Percentiles rank a stretch among this genome's conserved stretches.
phyloP scores from a whole-genome alignment of 768 basidiomycete genomes.

The Tremella mesenterica region DNA sequence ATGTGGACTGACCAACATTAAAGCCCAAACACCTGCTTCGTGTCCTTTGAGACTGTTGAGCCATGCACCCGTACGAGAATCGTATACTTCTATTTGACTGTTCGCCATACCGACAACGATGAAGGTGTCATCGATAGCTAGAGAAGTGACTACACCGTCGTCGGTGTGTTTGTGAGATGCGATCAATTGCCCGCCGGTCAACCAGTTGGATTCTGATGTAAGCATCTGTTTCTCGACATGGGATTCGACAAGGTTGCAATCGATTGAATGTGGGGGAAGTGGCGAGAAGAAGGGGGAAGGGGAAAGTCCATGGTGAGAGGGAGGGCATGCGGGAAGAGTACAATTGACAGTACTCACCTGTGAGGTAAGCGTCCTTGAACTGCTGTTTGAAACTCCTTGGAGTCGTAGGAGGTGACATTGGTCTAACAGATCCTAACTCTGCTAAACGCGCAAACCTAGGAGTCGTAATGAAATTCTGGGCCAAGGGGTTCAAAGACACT shows the following conservation, averaged over 20 bases:
- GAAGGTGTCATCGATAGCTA: conserved; percentile 73
- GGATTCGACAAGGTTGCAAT: too few relatives aligned
- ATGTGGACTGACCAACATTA: conserved; percentile 60
- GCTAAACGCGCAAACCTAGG: too few relatives aligned
- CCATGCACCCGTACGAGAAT: conserved; percentile 65
- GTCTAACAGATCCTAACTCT: too few relatives aligned
- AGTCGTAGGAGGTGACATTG: too few relatives aligned
- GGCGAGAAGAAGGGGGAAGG: too few relatives aligned
- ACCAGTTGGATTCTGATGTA: conserved; percentile 76
- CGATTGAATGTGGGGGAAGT: too few relatives aligned
- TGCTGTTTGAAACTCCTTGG: conserved; percentile 55
- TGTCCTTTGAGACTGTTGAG: conserved; percentile 73
- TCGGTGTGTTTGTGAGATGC: conserved; percentile 54
- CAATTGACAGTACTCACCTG: conserved; percentile 51
- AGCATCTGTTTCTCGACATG: too few relatives aligned
- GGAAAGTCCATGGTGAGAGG: not conserved
- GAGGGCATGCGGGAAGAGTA: not conserved
- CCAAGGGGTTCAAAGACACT: too few relatives aligned
- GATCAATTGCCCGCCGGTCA: conserved; percentile 62
- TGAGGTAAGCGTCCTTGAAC: conserved; percentile 65
- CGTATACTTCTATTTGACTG: conserved; percentile 74
- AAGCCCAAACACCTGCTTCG: conserved; percentile 83
- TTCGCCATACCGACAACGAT: conserved; percentile 85
- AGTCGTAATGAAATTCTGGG: too few relatives aligned
- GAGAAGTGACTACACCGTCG: conserved; percentile 70